A percentile compares a stretch with the other conserved stretches of the same genome.
Evolutionary conservation across 768 basidiomycete species (phyloP).

Genomic region (Myochromella boudieri): DNA sequence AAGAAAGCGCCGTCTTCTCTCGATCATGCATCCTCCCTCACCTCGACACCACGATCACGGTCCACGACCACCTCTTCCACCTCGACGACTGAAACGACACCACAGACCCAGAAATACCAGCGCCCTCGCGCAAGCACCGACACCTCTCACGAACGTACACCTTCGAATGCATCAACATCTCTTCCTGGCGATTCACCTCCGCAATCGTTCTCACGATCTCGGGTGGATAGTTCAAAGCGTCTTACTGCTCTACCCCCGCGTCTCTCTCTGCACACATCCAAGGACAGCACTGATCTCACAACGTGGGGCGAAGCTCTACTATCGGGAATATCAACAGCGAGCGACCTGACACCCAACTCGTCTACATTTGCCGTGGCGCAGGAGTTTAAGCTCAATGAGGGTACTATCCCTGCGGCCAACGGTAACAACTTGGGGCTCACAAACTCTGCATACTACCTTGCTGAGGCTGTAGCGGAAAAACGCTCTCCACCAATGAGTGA

Average conservation of each 20-base stretch:
- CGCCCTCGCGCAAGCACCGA: slow-evolving; percentile 4
- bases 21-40: background rate
- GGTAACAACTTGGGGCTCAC: background rate
- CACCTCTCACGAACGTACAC: slow-evolving; percentile 2
- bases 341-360: slow-evolving; percentile 8
- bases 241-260: slow-evolving; percentile 46
- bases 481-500: slow-evolving; percentile 2
- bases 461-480: slow-evolving; percentile 1
- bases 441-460: slow-evolving; percentile 2
- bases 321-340: slow-evolving; percentile 43
- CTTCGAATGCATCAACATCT: slow-evolving; percentile 1
- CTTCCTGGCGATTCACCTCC: slow-evolving; percentile 1
- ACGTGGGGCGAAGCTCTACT: slow-evolving; percentile 57
- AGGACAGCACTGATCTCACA: slow-evolving; percentile 42
- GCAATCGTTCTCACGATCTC: slow-evolving; percentile 1
- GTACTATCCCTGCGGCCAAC: background rate
- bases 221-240: slow-evolving; percentile 20
- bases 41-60: slow-evolving; percentile 9
- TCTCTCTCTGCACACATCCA: slow-evolving; percentile 50
- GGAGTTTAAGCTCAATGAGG: slow-evolving; percentile 4
- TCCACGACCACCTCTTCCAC: background rate
- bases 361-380: slow-evolving; percentile 17
- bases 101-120: slow-evolving; percentile 2
- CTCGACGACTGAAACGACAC: background rate
- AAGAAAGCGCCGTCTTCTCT: slow-evolving; percentile 3